Evolutionary conservation across 2,329 filamentous ascomycete genomes (phyloP).

Genomic region (Drechslerella dactyloides): DNA sequence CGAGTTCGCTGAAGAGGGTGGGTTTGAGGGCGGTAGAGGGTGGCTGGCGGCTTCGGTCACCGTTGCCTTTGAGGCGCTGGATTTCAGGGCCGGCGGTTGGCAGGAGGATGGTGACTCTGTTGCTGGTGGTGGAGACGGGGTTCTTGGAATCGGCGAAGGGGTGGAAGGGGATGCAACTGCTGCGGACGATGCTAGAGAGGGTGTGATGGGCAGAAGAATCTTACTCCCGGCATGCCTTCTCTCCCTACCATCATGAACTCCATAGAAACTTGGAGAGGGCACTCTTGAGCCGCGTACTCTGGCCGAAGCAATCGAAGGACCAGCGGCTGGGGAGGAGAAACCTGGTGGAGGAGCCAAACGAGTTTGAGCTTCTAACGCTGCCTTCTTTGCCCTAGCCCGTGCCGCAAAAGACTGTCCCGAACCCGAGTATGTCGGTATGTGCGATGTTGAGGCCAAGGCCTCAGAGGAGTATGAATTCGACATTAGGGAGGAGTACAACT

Average conservation of each 20-base stretch:
- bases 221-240: conserved; percentile 32
- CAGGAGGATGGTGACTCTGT: conserved; percentile 23
- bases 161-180: conserved; percentile 34
- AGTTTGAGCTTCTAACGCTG: conserved; percentile 29
- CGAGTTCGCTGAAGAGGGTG: conserved; percentile 36
- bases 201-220: conserved; percentile 31
- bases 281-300: conserved; percentile 23
- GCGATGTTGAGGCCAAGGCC: conserved; percentile 39
- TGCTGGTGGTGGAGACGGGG: conserved; percentile 35
- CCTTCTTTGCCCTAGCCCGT: conserved; percentile 36
- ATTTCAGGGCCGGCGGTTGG: conserved; percentile 16
- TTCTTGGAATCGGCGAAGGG: conserved; percentile 39
- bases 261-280: conserved; percentile 41
- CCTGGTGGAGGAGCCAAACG: conserved; percentile 32
- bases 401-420: conserved; percentile 32
- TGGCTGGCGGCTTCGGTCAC: conserved; percentile 23
- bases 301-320: conserved; percentile 5
- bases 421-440: conserved; percentile 29
- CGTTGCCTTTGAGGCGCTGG: conserved; percentile 31
- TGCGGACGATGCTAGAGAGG: conserved; percentile 20
- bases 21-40: conserved; percentile 22
- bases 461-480: conserved; percentile 33
- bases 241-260: conserved; percentile 26
- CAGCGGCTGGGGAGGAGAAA: conserved; percentile 14
- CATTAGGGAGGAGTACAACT: conserved; percentile 18